Conservation (phyloP, 805 yeast genomes). For the Sugiyamaella valdiviana region DNA sequence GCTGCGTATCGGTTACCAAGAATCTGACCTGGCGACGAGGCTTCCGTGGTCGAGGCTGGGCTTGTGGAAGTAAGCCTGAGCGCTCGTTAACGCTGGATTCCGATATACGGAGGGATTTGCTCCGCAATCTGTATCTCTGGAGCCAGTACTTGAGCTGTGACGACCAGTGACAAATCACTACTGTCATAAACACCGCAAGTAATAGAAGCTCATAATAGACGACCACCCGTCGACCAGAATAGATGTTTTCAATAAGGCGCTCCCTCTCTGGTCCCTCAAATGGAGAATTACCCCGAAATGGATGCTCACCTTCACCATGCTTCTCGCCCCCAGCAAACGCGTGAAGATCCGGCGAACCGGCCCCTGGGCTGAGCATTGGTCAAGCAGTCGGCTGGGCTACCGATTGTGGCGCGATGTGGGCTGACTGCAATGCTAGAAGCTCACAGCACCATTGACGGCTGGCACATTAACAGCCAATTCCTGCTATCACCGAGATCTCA, state of each 20-base stretch:
- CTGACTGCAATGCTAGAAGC: too few relatives aligned
- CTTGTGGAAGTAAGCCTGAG: too few relatives aligned
- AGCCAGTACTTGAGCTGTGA: background rate
- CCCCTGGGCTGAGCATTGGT: background rate
- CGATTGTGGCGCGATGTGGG: too few relatives aligned
- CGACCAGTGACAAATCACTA: conserved; percentile 4
- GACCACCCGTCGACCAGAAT: conserved; percentile 6
- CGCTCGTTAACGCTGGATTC: too few relatives aligned
- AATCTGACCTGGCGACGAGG: background rate
- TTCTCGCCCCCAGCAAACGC: background rate
- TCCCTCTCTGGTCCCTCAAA: conserved; percentile 8
- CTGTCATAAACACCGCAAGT: background rate
- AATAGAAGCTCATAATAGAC: conserved; percentile 3
- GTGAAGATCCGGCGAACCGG: background rate
- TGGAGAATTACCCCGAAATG: conserved; percentile 5
- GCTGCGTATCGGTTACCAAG: background rate
- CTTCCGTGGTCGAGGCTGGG: background rate
- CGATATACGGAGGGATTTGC: background rate
- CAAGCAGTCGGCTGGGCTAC: too few relatives aligned
- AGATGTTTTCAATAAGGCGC: conserved; percentile 4
- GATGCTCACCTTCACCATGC: background rate
- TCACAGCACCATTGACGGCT: too few relatives aligned
- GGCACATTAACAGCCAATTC: too few relatives aligned
- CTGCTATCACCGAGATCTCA: too few relatives aligned
- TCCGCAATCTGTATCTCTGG: background rate